phyloP scores from a whole-genome alignment of 73 alveolate species.

The Paraurostyla sp. region DNA sequence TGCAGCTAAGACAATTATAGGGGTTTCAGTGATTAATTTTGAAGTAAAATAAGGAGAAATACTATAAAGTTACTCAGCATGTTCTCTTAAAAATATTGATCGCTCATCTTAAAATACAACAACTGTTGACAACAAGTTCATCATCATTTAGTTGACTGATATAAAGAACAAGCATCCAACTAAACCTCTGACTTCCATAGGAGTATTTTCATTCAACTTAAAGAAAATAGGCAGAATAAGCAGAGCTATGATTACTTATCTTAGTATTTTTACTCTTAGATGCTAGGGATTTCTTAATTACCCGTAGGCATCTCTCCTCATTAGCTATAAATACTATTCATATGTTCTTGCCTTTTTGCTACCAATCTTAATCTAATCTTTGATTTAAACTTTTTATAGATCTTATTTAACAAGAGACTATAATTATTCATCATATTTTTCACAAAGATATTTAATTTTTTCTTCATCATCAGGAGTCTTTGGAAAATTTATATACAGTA shows the following conservation, averaged over 20 bases:
- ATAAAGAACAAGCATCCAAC: constrained; percentile 42
- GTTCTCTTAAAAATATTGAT: constrained; percentile 82
- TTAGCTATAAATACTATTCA: neutral
- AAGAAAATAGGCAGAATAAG: constrained; percentile 12
- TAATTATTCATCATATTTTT: neutral
- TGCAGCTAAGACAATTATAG: constrained; percentile 13
- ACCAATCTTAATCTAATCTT: neutral
- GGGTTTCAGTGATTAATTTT: constrained; percentile 75
- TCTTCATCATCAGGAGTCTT: constrained; percentile 7
- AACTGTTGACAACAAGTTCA: neutral
- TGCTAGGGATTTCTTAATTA: constrained; percentile 37
- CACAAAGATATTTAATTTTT: neutral
- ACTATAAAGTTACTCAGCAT: constrained; percentile 75
- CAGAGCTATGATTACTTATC: constrained; percentile 6
- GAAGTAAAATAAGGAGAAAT: constrained; percentile 75
- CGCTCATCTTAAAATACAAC: constrained; percentile 73
- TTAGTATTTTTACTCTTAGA: constrained; percentile 33
- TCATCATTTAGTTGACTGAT: constrained; percentile 39
- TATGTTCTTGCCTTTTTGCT: neutral
- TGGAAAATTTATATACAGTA: constrained; percentile 35
- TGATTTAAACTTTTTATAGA: neutral
- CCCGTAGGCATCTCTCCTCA: neutral
- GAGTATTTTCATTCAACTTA: neutral
- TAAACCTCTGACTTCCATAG: neutral
- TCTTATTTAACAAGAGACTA: neutral